These are phyloP conservation scores for Aspergillus sp. DNA, from an alignment of 2,329 filamentous ascomycete genomes.

Conservation along the genomic window DNA sequence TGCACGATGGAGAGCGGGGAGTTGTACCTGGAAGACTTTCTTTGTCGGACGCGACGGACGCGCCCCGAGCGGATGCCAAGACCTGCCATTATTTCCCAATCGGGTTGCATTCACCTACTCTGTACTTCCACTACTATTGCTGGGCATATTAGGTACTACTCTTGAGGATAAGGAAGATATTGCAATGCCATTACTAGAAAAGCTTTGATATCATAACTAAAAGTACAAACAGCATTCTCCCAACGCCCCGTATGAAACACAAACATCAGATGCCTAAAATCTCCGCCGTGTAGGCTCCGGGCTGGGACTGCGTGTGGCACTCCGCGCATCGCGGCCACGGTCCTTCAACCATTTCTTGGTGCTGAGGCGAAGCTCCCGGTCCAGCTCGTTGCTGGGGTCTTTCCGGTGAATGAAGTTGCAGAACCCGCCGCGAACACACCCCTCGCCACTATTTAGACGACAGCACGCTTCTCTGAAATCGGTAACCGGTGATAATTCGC, in stretches of 20 bases:
- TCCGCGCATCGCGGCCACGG: conserved; percentile 80
- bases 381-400: conserved; percentile 85
- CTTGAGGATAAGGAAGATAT: neutral
- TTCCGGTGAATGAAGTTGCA: conserved; percentile 99
- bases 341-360: conserved; percentile 96
- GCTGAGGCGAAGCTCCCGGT: conserved; percentile 78
- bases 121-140: neutral
- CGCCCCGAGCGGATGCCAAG: conserved; percentile 14
- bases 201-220: conserved; percentile 30
- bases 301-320: conserved; percentile 76
- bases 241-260: conserved; percentile 21
- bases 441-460: conserved; percentile 88
- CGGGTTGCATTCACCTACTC: neutral
- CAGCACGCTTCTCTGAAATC: conserved; percentile 98
- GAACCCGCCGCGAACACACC: conserved; percentile 92
- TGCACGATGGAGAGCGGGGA: neutral
- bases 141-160: neutral
- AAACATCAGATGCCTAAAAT: conserved; percentile 48
- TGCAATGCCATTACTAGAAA: conserved; percentile 15
- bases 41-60: conserved; percentile 14
- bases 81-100: conserved; percentile 3
- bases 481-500: conserved; percentile 93
- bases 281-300: conserved; percentile 78
- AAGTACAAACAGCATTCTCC: conserved; percentile 21
- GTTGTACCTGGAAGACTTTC: neutral